phyloP scores from a whole-genome alignment of 1,284 basidiomycete species.

The Chalciporus sp. region DNA sequence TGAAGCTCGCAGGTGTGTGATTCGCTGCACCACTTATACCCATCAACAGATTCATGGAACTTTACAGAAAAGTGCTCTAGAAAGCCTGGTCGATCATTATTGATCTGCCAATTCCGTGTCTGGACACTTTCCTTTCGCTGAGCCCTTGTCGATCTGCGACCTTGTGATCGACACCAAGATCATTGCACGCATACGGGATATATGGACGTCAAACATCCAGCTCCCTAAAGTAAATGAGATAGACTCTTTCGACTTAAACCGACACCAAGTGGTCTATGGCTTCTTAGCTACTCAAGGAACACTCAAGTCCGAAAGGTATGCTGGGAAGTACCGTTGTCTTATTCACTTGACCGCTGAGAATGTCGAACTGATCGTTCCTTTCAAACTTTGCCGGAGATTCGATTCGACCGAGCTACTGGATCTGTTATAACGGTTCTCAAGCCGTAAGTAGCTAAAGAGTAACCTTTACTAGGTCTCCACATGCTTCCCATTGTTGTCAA shows the following conservation, averaged over 20 bases:
- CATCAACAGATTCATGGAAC: background rate
- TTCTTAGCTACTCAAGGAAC: constrained; percentile 29
- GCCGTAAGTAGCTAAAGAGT: constrained; percentile 23
- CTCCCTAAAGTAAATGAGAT: background rate
- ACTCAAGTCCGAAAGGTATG: constrained; percentile 26
- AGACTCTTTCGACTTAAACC: background rate
- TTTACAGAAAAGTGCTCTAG: constrained; percentile 4
- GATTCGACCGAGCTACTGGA: constrained; percentile 7
- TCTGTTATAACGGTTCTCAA: background rate
- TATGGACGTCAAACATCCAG: background rate
- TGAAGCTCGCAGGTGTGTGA: background rate
- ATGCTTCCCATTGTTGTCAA: constrained; percentile 13
- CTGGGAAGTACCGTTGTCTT: constrained; percentile 27
- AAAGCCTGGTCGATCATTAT: constrained; percentile 28
- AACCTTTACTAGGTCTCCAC: constrained; percentile 16
- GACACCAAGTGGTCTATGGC: constrained; percentile 4
- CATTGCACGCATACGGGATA: background rate
- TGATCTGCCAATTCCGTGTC: constrained; percentile 16
- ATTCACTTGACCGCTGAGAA: constrained; percentile 14
- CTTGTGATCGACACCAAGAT: constrained; percentile 18
- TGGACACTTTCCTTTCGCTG: constrained; percentile 3
- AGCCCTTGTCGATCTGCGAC: constrained; percentile 14
- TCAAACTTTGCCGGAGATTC: constrained; percentile 11
- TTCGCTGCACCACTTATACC: background rate
- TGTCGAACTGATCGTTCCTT: constrained; percentile 19